Percentiles rank a stretch among this genome's conserved stretches.
Evolutionary conservation across 2,329 filamentous ascomycete genomes (phyloP).

Genomic region (Cladophialophora carrionii): DNA sequence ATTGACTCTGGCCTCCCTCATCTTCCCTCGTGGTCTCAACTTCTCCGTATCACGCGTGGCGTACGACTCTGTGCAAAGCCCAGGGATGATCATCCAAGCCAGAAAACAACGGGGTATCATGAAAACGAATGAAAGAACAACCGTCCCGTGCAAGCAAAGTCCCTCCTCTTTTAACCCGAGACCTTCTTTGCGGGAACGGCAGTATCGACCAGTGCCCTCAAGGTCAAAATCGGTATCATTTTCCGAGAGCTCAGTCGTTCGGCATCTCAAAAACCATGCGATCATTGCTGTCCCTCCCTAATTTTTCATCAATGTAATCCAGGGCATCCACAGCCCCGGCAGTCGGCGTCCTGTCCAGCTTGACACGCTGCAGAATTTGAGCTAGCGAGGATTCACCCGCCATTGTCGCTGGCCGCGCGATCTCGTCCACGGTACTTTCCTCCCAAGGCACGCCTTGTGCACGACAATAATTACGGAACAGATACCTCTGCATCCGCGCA

Average conservation of each 20-base stretch:
- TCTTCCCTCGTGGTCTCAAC: background rate
- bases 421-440: constrained; percentile 26
- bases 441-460: constrained; percentile 43
- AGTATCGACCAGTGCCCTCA: background rate
- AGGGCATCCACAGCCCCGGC: constrained; percentile 19
- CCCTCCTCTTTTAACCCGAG: background rate
- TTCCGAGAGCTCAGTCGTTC: constrained; percentile 28
- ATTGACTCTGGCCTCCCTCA: background rate
- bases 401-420: constrained; percentile 7
- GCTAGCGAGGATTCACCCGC: constrained; percentile 30
- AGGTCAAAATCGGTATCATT: background rate
- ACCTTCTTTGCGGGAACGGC: background rate
- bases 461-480: constrained; percentile 52
- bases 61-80: background rate
- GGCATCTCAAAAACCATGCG: constrained; percentile 32
- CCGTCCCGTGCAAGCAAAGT: background rate
- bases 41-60: background rate
- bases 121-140: background rate
- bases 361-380: constrained; percentile 33
- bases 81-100: background rate
- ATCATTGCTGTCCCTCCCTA: constrained; percentile 9
- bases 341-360: constrained; percentile 33
- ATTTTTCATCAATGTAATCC: constrained; percentile 35
- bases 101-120: constrained; percentile 6
- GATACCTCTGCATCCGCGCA: constrained; percentile 48